Base-by-base conservation (phyloP, 768 basidiomycete species). In the Asterophora lycoperdoides region DNA sequence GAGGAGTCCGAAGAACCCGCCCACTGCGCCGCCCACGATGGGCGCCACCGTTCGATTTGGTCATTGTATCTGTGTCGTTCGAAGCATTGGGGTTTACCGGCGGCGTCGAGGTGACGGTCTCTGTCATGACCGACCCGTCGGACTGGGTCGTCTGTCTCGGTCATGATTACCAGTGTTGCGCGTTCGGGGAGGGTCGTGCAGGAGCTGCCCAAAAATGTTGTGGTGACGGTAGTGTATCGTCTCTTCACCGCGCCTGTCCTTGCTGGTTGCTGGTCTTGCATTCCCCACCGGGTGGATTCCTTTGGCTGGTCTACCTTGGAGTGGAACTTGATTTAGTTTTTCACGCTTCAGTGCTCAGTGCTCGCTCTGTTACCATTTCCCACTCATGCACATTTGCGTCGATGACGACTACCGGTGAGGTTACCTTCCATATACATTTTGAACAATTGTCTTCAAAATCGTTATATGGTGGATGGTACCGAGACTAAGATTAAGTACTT, bases 1-100 rank as follows among this genome's bases (percentile, higher is more conserved):
- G n/a, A 78, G 55, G 32, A 79, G 59, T 15, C 76, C 78, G 51
- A 81, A 64, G 57, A 81, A 74, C 10, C 80, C 80, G 14, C 79
- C 80, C 5, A 80, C 60, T 6, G 72, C 73, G 26, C 80, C 77
- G 11, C 80, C 80, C 13, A 81, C 64, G 50, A 81, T 76, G 9
- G 79, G 70, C 1, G 64, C 76, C 4, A 79, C 45, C n/a, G 41
- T 71, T 56, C 4, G 67, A 53, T n/a, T n/a, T n/a, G 35, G 57
- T 56, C 26, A 48, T 46, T 14, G 41, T 44, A 39, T 52, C 53
- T 17, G 49, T 50, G 49, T 37, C 49, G 54, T 51, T 39, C 50
- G 14, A 56, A 36, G 64, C 61, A 38, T 73, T 50, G 13, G 65
- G 42, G 20, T 64, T 64, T 2, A 64, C 61, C 0, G 72, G 56